Evolutionary conservation across 2,329 filamentous ascomycete genomes (phyloP).

Genomic region (Pestalotiopsis sp.): DNA sequence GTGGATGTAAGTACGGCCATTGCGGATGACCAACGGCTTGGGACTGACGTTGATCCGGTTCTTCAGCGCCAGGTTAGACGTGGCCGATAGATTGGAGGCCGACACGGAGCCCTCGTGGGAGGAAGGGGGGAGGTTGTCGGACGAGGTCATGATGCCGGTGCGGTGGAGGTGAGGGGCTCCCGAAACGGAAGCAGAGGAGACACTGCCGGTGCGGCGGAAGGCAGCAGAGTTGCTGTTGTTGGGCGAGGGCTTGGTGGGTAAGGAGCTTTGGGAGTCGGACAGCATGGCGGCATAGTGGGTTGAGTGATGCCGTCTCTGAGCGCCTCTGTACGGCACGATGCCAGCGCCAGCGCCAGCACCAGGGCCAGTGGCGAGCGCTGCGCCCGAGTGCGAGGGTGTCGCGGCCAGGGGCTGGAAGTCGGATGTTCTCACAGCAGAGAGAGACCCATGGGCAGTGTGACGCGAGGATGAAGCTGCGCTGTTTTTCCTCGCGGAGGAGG

Average conservation of each 20-base stretch:
- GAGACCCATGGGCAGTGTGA: background rate
- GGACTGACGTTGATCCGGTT: conserved; percentile 20
- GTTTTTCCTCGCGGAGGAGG: background rate
- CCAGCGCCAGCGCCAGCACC: conserved; percentile 5
- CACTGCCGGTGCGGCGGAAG: conserved; percentile 43
- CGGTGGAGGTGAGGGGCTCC: conserved; percentile 31
- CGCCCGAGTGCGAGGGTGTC: background rate
- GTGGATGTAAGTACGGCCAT: conserved; percentile 81
- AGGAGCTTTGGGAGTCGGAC: conserved; percentile 12
- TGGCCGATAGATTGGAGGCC: conserved; percentile 21
- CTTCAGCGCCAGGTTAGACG: conserved; percentile 25
- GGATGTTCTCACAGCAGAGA: background rate
- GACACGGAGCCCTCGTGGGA: conserved; percentile 40
- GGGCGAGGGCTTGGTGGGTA: conserved; percentile 9
- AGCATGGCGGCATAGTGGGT: conserved; percentile 24
- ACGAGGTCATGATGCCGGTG: conserved; percentile 47
- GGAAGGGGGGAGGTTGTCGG: conserved; percentile 41
- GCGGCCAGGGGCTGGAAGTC: background rate
- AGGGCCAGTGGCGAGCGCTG: background rate
- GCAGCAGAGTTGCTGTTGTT: conserved; percentile 33
- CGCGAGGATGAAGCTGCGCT: background rate
- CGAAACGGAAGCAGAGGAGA: conserved; percentile 45
- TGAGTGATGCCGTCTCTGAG: background rate
- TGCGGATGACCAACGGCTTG: conserved; percentile 67
- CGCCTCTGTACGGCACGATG: background rate